phyloP scores from a whole-genome alignment of 2,329 filamentous ascomycete species.

The Metarhizium sp. region DNA sequence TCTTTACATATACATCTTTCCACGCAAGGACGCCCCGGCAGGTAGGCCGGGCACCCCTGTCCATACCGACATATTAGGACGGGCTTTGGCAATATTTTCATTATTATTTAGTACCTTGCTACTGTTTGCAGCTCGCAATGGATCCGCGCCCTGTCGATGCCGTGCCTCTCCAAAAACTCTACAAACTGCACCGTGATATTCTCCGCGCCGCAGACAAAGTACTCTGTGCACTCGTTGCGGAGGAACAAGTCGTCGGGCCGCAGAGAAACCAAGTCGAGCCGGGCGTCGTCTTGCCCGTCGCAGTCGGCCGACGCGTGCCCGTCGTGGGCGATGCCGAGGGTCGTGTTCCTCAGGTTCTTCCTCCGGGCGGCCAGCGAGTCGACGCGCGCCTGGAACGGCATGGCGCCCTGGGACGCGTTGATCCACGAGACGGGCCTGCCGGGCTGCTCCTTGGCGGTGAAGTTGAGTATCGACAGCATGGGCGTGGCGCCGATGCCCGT shows the following conservation, averaged over 20 bases:
- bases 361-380: conserved; percentile 30
- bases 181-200: conserved; percentile 44
- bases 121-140: conserved; percentile 34
- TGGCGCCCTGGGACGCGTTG: conserved; percentile 42
- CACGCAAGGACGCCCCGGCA: no score
- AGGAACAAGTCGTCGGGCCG: conserved; percentile 35
- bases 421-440: conserved; percentile 47
- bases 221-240: conserved; percentile 35
- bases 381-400: conserved; percentile 46
- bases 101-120: conserved; percentile 20
- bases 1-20: no score
- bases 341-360: conserved; percentile 27
- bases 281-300: conserved; percentile 33
- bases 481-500: conserved; percentile 53
- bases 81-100: background rate
- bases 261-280: conserved; percentile 36
- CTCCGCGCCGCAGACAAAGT: conserved; percentile 46
- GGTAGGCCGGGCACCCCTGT: no score
- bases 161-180: conserved; percentile 29
- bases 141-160: conserved; percentile 28
- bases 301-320: conserved; percentile 34
- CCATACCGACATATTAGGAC: no score
- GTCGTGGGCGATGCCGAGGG: conserved; percentile 38
- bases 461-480: conserved; percentile 51
- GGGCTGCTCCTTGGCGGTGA: conserved; percentile 33